A percentile compares a stretch with the other conserved stretches of the same genome.
These are phyloP conservation scores for Baudoinia panamericana DNA, from an alignment of 495 filamentous ascomycete species.

Conservation along the genomic window DNA sequence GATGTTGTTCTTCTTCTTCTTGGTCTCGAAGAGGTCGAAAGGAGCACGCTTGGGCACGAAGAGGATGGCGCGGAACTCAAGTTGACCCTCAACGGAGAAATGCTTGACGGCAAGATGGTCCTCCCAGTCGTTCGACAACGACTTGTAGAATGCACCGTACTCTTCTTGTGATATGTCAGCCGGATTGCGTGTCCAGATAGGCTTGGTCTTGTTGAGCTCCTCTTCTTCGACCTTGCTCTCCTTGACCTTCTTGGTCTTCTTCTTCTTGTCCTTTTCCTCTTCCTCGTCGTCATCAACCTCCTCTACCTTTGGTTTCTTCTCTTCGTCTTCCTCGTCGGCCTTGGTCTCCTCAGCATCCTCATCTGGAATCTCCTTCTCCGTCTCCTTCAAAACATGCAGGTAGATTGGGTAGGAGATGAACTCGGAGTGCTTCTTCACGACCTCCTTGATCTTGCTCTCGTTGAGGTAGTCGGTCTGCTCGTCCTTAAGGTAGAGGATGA, in stretches of 20 bases:
- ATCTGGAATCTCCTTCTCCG: conserved; percentile 94
- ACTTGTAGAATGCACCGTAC: conserved; percentile 99
- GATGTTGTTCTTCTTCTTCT: conserved; percentile 99
- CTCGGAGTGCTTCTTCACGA: conserved; percentile 99
- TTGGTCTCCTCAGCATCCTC: conserved; percentile 78
- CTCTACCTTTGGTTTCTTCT: conserved; percentile 77
- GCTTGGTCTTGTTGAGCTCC: conserved; percentile 99
- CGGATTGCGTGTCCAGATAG: conserved; percentile 99
- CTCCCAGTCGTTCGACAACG: conserved; percentile 98
- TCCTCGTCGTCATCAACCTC: conserved; percentile 73
- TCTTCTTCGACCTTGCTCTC: conserved; percentile 97
- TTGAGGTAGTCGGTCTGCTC: conserved; percentile 97
- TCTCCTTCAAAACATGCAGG: conserved; percentile 97
- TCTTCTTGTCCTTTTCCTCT: conserved; percentile 76
- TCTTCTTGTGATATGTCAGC: conserved; percentile 91
- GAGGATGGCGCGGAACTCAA: conserved; percentile 98
- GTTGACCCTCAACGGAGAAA: conserved; percentile 99
- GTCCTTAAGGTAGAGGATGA: conserved; percentile 97
- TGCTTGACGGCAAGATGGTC: conserved; percentile 99
- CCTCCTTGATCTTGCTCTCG: conserved; percentile 98
- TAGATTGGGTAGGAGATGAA: conserved; percentile 99
- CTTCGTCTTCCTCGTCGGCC: conserved; percentile 44
- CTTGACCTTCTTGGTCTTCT: conserved; percentile 99
- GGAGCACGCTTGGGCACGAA: conserved; percentile 99
- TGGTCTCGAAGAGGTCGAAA: conserved; percentile 99